A percentile compares a stretch with the other conserved stretches of the same genome.
Conservation (phyloP, 306 rosid genomes). For the Cajanus cajan region DNA sequence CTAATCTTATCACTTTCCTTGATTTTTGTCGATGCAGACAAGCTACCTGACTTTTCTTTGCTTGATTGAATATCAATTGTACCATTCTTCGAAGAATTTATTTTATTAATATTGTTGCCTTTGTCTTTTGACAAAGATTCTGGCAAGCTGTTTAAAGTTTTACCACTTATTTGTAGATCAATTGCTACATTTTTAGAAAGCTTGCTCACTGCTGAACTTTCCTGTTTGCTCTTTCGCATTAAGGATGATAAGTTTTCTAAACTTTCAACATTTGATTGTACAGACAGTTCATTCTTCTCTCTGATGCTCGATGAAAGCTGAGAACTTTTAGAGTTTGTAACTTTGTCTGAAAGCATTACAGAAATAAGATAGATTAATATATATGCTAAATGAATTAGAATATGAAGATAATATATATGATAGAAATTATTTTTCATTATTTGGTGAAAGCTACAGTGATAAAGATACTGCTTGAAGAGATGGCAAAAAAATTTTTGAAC, state of each 20-base stretch:
- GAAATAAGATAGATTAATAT: slow-evolving; percentile 20
- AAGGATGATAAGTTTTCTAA: slow-evolving; percentile 40
- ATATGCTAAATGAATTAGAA: slow-evolving; percentile 11
- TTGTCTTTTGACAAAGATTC: slow-evolving; percentile 26
- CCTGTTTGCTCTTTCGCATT: slow-evolving; percentile 34
- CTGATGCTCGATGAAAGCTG: slow-evolving; percentile 35
- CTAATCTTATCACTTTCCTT: slow-evolving; percentile 39
- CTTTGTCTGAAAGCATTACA: slow-evolving; percentile 47
- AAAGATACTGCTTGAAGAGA: slow-evolving; percentile 19
- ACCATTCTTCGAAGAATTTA: slow-evolving; percentile 32
- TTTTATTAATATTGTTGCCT: slow-evolving; percentile 24
- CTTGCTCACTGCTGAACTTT: slow-evolving; percentile 29
- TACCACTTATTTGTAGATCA: slow-evolving; percentile 32
- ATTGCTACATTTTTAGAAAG: slow-evolving; percentile 21
- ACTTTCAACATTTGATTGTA: slow-evolving; percentile 43
- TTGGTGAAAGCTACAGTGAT: slow-evolving; percentile 11
- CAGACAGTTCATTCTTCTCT: slow-evolving; percentile 37
- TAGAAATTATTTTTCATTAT: background rate
- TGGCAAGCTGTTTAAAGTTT: slow-evolving; percentile 34
- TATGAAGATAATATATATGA: slow-evolving; percentile 1
- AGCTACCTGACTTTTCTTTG: slow-evolving; percentile 42
- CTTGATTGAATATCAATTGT: slow-evolving; percentile 32
- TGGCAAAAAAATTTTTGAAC: background rate
- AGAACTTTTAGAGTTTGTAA: slow-evolving; percentile 42
- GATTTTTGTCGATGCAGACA: slow-evolving; percentile 47